phyloP scores from a whole-genome alignment of 2,329 filamentous ascomycete genomes.

The Microcyclosporella mali region DNA sequence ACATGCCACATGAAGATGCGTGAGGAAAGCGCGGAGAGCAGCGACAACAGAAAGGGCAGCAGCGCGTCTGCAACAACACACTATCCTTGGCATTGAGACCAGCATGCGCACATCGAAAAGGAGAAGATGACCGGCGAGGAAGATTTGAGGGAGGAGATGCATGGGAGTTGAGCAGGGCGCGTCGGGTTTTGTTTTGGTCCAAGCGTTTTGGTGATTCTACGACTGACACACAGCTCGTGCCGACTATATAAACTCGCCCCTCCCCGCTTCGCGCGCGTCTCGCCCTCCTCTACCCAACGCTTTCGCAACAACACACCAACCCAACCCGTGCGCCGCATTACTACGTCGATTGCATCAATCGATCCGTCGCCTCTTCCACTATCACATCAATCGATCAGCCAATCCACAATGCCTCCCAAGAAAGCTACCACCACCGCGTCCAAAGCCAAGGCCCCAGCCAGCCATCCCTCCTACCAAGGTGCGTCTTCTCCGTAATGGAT shows the following conservation, averaged over 20 bases:
- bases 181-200: too few species aligned
- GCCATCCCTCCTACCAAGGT: constrained; percentile 64
- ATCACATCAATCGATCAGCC: constrained; percentile 16
- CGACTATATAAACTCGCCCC: constrained; percentile 6
- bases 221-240: neutral
- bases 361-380: too few species aligned
- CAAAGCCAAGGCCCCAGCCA: constrained; percentile 53
- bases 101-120: too few species aligned
- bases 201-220: neutral
- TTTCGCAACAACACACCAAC: constrained; percentile 2
- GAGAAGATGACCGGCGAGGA: too few species aligned
- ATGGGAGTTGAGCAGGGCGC: too few species aligned
- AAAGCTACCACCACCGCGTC: constrained; percentile 36
- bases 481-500: constrained; percentile 37
- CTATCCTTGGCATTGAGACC: too few species aligned
- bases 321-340: constrained; percentile 9
- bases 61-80: too few species aligned
- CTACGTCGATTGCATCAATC: neutral
- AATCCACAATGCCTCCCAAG: constrained; percentile 23
- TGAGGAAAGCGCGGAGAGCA: too few species aligned
- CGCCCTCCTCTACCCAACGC: constrained; percentile 2
- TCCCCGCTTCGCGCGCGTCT: constrained; percentile 5
- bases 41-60: too few species aligned
- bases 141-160: too few species aligned
- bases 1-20: too few species aligned